Evolutionary conservation across 2,329 filamentous ascomycete genomes (phyloP), one percentile per base, ranked within the genome.

Genomic region (Ciborinia camelliae): DNA sequence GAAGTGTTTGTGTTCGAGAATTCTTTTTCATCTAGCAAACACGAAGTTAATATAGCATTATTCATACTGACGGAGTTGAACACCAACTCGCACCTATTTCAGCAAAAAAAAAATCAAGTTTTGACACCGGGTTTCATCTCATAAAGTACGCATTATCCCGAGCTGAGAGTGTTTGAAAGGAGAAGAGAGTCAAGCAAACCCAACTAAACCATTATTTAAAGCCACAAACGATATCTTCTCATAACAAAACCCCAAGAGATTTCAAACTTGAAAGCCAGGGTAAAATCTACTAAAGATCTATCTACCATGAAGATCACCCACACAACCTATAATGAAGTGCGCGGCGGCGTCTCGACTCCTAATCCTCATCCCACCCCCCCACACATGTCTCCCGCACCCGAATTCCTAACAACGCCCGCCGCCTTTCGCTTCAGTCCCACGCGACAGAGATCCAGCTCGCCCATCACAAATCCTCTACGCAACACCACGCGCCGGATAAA

Each of bases 251-350:
- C 2, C 6, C 8, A 9, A 7, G 23, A 28, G 10, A 14, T 26
- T 4, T 35, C 8, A 47, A 57, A 3, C 30, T 10, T 41, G 23
- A 28, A 41, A 9, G 6, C 7, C 2, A 12, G 28, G 12, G n/a
- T 9, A 47, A 2, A 35, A 58, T 14, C 9, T 1, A 18, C n/a
- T 7, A 20, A 20, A 35, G 2, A 35, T 20, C 8, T n/a, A n/a
- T 1, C 7, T 4, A 35, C 15, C n/a, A 58, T 58, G 55, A 47
- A 58, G n/a, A 58, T 58, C 4, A 58, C 41, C n/a, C 55, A 58
- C 18, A 58, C 41, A 58, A 58, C 55, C 7, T 58, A 58, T 12
- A 47, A 58, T 28, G 55, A 47, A 18, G 55, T 58, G 4, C 55
- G 55, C 4, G 55, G 28, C 20, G 28, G 55, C 9, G 41, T 14